phyloP scores from a whole-genome alignment of 495 filamentous ascomycete genomes.

The Penicilliopsis zonata region DNA sequence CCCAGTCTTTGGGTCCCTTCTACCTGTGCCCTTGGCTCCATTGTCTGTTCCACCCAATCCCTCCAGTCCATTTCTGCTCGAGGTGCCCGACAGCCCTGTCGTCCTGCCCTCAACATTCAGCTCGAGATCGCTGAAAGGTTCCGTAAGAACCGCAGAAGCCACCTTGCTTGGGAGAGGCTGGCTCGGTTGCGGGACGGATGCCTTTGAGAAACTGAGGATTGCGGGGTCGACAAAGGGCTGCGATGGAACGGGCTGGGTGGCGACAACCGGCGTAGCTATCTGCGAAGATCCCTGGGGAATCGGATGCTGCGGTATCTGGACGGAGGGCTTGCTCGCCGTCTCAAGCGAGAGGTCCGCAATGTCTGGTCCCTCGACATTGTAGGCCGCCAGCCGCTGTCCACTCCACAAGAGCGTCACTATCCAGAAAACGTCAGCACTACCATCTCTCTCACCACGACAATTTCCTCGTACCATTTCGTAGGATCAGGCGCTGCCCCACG shows the following conservation, averaged over 20 bases:
- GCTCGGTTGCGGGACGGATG: conserved; percentile 8
- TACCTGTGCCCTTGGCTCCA: conserved; percentile 11
- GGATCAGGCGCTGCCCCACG: conserved; percentile 57
- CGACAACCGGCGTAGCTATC: conserved; percentile 3
- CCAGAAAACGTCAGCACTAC: neutral
- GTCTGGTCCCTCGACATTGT: conserved; percentile 39
- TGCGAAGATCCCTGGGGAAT: too few relatives aligned
- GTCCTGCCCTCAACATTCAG: conserved; percentile 14
- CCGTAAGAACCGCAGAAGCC: conserved; percentile 20
- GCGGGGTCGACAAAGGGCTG: conserved; percentile 43
- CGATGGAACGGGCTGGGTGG: conserved; percentile 8
- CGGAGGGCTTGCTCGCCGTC: conserved; percentile 14
- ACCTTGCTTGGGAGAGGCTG: conserved; percentile 2
- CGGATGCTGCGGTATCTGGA: conserved; percentile 15
- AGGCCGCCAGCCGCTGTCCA: conserved; percentile 32
- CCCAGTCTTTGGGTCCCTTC: conserved; percentile 22
- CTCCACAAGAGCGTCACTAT: conserved; percentile 40
- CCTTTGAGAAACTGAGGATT: conserved; percentile 35
- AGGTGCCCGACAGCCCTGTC: conserved; percentile 2
- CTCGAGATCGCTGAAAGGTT: conserved; percentile 32
- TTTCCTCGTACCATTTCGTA: conserved; percentile 58
- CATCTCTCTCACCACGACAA: conserved; percentile 1
- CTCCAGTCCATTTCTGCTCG: conserved; percentile 10
- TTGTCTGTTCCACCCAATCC: conserved; percentile 2
- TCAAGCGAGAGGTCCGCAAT: conserved; percentile 46